Percentiles rank a stretch among this genome's conserved stretches.
These are phyloP conservation scores for Cladophialophora chaetospira DNA, from an alignment of 2,329 filamentous ascomycete species.

Conservation along the genomic window DNA sequence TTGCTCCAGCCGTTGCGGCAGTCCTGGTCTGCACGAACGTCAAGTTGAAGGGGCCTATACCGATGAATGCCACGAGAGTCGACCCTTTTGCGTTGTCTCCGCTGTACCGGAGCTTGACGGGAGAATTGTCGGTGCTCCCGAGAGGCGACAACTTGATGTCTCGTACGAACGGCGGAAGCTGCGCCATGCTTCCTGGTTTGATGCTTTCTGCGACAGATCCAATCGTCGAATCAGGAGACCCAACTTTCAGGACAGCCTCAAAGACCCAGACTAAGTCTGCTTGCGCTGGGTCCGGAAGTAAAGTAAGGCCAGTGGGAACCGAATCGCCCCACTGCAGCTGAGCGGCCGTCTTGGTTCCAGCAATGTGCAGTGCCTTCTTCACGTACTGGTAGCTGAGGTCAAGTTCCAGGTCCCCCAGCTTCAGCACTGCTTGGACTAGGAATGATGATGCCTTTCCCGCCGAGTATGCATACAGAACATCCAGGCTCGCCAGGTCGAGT, in stretches of 20 bases:
- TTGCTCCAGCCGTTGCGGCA: background rate
- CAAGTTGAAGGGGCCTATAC: no score
- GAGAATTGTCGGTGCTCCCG: no score
- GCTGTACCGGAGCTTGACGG: background rate
- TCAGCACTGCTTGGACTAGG: background rate
- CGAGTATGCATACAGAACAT: no score
- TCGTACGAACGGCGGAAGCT: background rate
- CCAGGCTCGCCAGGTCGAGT: no score
- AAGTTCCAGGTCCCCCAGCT: background rate
- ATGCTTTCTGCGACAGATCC: background rate
- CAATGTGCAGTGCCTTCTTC: background rate
- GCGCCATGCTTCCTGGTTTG: background rate
- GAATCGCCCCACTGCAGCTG: background rate
- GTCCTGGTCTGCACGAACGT: background rate
- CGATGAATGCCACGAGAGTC: background rate
- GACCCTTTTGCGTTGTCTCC: background rate
- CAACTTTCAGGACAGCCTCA: background rate
- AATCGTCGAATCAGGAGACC: background rate
- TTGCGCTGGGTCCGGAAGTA: no score
- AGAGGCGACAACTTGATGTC: background rate
- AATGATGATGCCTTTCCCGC: slow-evolving; percentile 32
- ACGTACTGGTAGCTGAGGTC: background rate
- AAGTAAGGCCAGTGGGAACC: background rate
- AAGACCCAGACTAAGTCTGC: background rate
- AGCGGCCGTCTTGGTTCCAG: background rate